Conservation (phyloP, 2,329 filamentous ascomycete genomes). For the Incumbomyces lentus region DNA sequence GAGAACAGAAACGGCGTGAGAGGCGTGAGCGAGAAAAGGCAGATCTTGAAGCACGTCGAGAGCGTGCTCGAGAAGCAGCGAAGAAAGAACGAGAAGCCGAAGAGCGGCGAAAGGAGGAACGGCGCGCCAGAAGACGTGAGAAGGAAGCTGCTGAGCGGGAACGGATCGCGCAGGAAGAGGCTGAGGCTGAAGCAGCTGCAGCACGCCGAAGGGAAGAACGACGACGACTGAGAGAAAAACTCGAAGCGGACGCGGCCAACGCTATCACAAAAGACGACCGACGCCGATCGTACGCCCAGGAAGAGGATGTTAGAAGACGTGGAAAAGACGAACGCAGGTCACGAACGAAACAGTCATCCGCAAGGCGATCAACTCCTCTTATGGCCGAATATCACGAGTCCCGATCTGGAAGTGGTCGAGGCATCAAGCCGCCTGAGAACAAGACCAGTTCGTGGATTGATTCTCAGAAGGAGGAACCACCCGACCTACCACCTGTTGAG, state of each 20-base stretch:
- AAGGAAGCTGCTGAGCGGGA: conserved; percentile 23
- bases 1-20: conserved; percentile 27
- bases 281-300: conserved; percentile 24
- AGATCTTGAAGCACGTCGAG: conserved; percentile 44
- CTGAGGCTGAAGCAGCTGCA: conserved; percentile 26
- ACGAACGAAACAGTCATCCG: conserved; percentile 28
- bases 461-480: conserved; percentile 37
- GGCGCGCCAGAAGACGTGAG: conserved; percentile 42
- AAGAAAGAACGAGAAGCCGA: conserved; percentile 50
- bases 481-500: conserved; percentile 37
- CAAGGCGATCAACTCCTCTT: conserved; percentile 18
- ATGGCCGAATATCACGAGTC: conserved; percentile 27
- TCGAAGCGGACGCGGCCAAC: conserved; percentile 17
- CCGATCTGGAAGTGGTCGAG: conserved; percentile 22
- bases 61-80: conserved; percentile 30
- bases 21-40: conserved; percentile 43
- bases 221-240: conserved; percentile 16
- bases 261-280: conserved; percentile 21
- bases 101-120: conserved; percentile 46
- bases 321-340: conserved; percentile 24
- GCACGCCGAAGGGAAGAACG: conserved; percentile 31
- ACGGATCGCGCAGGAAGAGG: conserved; percentile 25
- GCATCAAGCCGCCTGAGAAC: conserved; percentile 24
- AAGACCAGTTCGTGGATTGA: conserved; percentile 43
- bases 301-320: conserved; percentile 19